These are phyloP conservation scores for Zygosaccharomyces kombuchaensis DNA, from an alignment of 805 yeast species.

Conservation along the genomic window DNA sequence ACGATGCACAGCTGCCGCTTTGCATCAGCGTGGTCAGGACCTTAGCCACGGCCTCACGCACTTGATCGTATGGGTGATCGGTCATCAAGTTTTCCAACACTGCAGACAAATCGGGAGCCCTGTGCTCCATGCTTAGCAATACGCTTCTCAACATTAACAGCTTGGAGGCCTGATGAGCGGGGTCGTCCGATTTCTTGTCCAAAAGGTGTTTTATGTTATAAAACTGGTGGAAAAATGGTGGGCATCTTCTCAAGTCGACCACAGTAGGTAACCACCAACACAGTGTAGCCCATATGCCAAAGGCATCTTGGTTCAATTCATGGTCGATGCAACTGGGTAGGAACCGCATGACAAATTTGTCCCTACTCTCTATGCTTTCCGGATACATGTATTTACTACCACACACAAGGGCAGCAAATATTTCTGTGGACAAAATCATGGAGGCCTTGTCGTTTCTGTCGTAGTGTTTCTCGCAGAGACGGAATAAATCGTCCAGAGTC, in stretches of 20 bases:
- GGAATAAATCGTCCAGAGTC: slow-evolving; percentile 48
- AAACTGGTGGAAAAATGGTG: slow-evolving; percentile 45
- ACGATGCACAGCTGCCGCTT: slow-evolving; percentile 25
- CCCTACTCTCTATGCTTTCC: slow-evolving; percentile 38
- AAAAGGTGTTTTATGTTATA: slow-evolving; percentile 41
- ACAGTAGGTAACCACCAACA: slow-evolving; percentile 70
- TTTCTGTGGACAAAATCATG: slow-evolving; percentile 71
- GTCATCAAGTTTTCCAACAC: slow-evolving; percentile 41
- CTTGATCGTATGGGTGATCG: slow-evolving; percentile 67
- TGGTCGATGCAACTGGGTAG: slow-evolving; percentile 45
- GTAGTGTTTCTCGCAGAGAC: slow-evolving; percentile 47
- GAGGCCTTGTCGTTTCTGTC: slow-evolving; percentile 65
- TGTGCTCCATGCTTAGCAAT: slow-evolving; percentile 50
- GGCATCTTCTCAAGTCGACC: slow-evolving; percentile 63
- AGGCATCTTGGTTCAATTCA: slow-evolving; percentile 70
- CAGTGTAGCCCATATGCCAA: slow-evolving; percentile 69
- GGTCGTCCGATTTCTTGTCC: slow-evolving; percentile 51
- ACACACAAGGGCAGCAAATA: slow-evolving; percentile 58
- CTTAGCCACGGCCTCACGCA: slow-evolving; percentile 64
- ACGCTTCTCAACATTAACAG: slow-evolving; percentile 47
- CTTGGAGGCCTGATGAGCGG: slow-evolving; percentile 60
- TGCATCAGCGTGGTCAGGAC: slow-evolving; percentile 39
- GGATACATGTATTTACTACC: slow-evolving; percentile 42
- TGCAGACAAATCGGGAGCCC: slow-evolving; percentile 47
- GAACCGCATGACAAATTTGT: slow-evolving; percentile 43